Evolutionary conservation across 768 basidiomycete species (phyloP).

Genomic region (Suillus plorans): DNA sequence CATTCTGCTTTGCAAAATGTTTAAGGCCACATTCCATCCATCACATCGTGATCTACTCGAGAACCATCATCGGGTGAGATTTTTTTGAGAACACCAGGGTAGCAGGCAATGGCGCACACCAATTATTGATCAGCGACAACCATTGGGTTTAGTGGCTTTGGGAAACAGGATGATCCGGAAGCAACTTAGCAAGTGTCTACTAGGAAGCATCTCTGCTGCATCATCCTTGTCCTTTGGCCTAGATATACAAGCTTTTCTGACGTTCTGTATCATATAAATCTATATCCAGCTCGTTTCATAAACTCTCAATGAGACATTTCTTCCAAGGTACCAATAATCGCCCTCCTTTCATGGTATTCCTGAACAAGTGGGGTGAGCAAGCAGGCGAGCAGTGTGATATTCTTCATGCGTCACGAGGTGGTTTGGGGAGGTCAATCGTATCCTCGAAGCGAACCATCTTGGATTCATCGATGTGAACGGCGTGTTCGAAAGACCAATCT

Average conservation of each 20-base stretch:
- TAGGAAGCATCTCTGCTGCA: neutral
- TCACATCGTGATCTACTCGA: too few species aligned
- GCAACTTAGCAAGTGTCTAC: too few species aligned
- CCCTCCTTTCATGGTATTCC: neutral
- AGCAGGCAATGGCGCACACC: too few species aligned
- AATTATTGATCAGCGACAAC: too few species aligned
- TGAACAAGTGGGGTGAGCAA: neutral
- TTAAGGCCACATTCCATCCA: too few species aligned
- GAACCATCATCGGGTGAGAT: too few species aligned
- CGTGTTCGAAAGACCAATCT: neutral
- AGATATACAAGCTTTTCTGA: neutral
- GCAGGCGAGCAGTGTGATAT: neutral
- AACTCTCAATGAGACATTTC: neutral
- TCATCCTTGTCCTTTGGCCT: neutral
- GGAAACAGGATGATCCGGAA: too few species aligned
- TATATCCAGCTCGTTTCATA: neutral
- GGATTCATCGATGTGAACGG: neutral
- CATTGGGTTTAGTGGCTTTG: too few species aligned
- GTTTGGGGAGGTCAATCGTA: neutral
- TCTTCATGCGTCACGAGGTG: neutral
- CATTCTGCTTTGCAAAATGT: too few species aligned
- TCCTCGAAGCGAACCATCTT: neutral
- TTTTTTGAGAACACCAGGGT: too few species aligned
- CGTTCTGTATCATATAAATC: neutral
- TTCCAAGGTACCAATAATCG: neutral